A percentile compares a stretch with the other conserved stretches of the same genome.
These are phyloP conservation scores for Trichoderma cornu-damae DNA, from an alignment of 2,329 filamentous ascomycete genomes.

Conservation along the genomic window DNA sequence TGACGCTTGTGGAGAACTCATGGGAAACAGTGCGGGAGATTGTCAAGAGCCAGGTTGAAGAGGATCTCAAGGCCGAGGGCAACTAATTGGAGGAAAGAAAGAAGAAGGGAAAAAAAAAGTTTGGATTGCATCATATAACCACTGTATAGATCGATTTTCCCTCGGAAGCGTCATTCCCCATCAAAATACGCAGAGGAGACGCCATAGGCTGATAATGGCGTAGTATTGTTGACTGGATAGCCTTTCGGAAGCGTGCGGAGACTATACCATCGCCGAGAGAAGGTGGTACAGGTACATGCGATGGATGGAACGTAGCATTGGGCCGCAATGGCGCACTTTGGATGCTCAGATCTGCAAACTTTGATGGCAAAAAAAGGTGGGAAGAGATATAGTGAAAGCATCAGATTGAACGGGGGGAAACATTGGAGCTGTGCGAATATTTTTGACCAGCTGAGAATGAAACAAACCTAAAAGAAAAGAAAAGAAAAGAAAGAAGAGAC, in stretches of 20 bases:
- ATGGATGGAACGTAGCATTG: background rate
- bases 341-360: background rate
- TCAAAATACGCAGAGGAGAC: background rate
- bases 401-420: background rate
- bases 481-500: no score
- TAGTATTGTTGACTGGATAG: background rate
- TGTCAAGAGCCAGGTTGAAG: slow-evolving; percentile 64
- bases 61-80: slow-evolving; percentile 11
- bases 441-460: background rate
- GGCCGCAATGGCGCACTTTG: background rate
- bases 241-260: background rate
- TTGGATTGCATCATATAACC: background rate
- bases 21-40: slow-evolving; percentile 73
- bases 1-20: slow-evolving; percentile 63
- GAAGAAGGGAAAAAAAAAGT: background rate
- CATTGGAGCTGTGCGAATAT: background rate
- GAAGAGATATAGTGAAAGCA: background rate
- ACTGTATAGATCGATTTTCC: background rate
- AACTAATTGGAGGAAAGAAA: background rate
- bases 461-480: no score
- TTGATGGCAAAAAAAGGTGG: no score
- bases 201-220: background rate
- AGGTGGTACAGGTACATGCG: background rate
- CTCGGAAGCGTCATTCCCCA: background rate
- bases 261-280: background rate